Evolutionary conservation across 1,139 yeast genomes (phyloP).

Genomic region (Entelexis paramagnoliae): DNA sequence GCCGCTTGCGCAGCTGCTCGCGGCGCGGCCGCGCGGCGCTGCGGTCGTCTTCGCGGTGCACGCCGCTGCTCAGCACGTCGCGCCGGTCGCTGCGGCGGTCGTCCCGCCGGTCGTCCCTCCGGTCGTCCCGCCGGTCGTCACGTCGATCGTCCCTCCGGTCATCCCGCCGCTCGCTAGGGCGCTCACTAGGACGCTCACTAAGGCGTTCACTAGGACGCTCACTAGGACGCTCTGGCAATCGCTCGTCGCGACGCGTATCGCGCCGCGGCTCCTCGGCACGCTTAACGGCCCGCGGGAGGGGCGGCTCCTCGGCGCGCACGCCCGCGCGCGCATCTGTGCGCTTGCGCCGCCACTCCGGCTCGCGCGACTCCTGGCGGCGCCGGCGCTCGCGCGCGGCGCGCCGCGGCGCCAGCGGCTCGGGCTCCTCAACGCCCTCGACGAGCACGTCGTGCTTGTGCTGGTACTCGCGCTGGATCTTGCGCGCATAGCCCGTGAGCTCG

Average conservation of each 20-base stretch:
- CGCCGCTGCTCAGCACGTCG: too few relatives aligned
- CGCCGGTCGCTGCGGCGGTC: neutral
- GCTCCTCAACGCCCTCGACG: neutral
- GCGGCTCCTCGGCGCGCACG: neutral
- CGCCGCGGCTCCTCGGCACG: neutral
- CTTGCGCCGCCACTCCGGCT: too few relatives aligned
- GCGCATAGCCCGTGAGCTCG: constrained; percentile 2
- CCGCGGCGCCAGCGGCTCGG: neutral
- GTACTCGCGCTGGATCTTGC: constrained; percentile 8
- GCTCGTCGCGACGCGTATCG: neutral
- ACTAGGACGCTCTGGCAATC: too few relatives aligned
- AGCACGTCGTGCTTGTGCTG: constrained; percentile 1
- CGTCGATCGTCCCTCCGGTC: too few relatives aligned
- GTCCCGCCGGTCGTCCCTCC: neutral
- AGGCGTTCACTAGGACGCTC: too few relatives aligned
- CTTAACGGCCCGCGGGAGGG: neutral
- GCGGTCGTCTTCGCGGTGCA: constrained; percentile 8
- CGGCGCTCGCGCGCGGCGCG: neutral
- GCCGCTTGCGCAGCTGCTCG: constrained; percentile 1
- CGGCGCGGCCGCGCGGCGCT: neutral
- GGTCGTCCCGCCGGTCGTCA: neutral
- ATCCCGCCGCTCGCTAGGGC: too few relatives aligned
- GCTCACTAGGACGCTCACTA: too few relatives aligned
- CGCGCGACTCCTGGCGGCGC: too few relatives aligned
- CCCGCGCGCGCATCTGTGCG: too few relatives aligned